Percentiles rank a stretch among this genome's conserved stretches.
phyloP scores from a whole-genome alignment of 768 basidiomycete genomes.

The Phylloporus arenicola region DNA sequence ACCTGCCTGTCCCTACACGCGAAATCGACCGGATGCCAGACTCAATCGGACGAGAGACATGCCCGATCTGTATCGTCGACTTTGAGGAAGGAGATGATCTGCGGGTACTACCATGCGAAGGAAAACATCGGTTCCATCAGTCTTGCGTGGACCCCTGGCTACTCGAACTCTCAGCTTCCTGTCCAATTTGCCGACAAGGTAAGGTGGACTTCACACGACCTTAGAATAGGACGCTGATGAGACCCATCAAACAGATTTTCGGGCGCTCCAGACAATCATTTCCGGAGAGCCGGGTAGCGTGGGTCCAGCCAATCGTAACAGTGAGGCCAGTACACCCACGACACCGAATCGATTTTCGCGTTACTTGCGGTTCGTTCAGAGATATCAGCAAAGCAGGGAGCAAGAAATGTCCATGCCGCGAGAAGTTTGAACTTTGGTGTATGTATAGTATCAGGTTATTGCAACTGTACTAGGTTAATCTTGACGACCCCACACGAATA shows the following conservation, averaged over 20 bases:
- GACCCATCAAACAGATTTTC: slow-evolving; percentile 41
- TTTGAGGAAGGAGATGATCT: slow-evolving; percentile 93
- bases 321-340: slow-evolving; percentile 11
- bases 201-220: slow-evolving; percentile 12
- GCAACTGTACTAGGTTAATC: neutral
- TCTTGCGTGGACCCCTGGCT: slow-evolving; percentile 92
- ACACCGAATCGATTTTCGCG: slow-evolving; percentile 47
- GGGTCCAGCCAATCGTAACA: slow-evolving; percentile 9
- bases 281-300: slow-evolving; percentile 27
- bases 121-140: slow-evolving; percentile 86
- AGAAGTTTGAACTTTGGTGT: slow-evolving; percentile 8
- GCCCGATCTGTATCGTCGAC: slow-evolving; percentile 92
- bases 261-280: slow-evolving; percentile 56
- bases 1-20: neutral
- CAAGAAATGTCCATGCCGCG: slow-evolving; percentile 15
- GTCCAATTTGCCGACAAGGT: slow-evolving; percentile 93
- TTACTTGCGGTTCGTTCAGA: slow-evolving; percentile 50
- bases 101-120: slow-evolving; percentile 86
- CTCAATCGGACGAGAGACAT: slow-evolving; percentile 76
- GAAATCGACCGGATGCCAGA: slow-evolving; percentile 46
- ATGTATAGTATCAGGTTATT: slow-evolving; percentile 1
- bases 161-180: slow-evolving; percentile 81
- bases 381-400: slow-evolving; percentile 40
- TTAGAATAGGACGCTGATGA: neutral
- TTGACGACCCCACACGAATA: neutral